Base-by-base conservation (phyloP, 148 eudicot species). In the Vaccinium darrowii region DNA sequence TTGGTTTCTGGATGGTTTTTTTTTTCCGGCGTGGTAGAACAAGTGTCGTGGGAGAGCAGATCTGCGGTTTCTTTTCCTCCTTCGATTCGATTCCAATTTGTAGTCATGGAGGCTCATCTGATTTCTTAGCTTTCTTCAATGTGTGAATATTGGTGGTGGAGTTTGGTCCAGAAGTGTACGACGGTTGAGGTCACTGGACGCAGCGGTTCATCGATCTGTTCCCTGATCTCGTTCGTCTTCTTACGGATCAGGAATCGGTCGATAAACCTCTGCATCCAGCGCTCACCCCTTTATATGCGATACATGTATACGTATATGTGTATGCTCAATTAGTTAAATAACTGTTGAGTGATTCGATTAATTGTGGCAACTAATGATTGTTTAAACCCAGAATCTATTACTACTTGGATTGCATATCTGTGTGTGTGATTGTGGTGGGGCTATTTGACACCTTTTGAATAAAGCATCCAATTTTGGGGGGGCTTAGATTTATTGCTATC, bases 241-340 rank as follows among this genome's bases (percentile, higher is more conserved):
- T 5, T 27, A 49, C 67, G 79, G 80, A 86, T 52, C 91, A 91
- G 92, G 83, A 92, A 92, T 88, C 88, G 97, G 83, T 93, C 94
- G 97, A 93, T 93, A 91, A 93, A 92, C 96, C 97, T 91, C 97
- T 93, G 97, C 97, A 92, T 93, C 97, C 97, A 92, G 93, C 76
- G 97, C 86, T 89, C 86, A 84, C 30, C 84, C 65, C 65, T 30
- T 36, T 36, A 36, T 3, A 36, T 36, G 39, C 39, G 39, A 0
- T 47, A 25, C 14, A 23, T 23, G 12, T 52, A 52, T n/a, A 2
- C 6, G 13, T 36, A 11, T 78, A 52, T 39, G 12, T 4, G 39
- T 69, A 13, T 69, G 16, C 74, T 12, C 23, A 50, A 51, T 16
- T 39, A 74, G 43, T 39, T 39, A 39, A 39, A 39, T 43, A 43